Conservation (phyloP, 768 basidiomycete species). For the Glaciozyma martinii region DNA sequence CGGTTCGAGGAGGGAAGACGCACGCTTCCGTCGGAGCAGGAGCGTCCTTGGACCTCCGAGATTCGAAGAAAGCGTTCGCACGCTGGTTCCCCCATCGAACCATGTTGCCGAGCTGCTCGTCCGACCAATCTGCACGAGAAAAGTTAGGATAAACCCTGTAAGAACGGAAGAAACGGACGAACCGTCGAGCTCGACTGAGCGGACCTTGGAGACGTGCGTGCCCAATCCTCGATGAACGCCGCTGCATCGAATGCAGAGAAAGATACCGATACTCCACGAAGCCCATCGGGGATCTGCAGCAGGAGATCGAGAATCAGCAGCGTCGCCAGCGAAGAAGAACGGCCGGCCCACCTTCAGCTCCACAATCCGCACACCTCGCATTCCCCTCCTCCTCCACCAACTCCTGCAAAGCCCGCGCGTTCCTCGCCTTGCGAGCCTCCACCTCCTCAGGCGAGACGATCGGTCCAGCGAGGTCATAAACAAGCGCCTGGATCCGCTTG, state of each 20-base stretch:
- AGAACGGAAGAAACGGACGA: neutral
- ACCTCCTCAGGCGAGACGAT: neutral
- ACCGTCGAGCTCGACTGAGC: slow-evolving; percentile 26
- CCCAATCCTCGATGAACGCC: slow-evolving; percentile 28
- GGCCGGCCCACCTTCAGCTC: neutral
- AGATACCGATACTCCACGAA: slow-evolving; percentile 28
- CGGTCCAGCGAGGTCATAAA: neutral
- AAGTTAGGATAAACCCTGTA: neutral
- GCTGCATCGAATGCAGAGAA: slow-evolving; percentile 17
- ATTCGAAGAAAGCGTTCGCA: slow-evolving; percentile 19
- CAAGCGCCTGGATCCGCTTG: neutral
- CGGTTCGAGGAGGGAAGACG: neutral
- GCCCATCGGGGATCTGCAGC: slow-evolving; percentile 20
- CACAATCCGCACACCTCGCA: slow-evolving; percentile 21
- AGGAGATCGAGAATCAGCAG: neutral
- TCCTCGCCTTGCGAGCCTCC: neutral
- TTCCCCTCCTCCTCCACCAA: slow-evolving; percentile 16
- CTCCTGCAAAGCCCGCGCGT: neutral
- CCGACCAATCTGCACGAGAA: slow-evolving; percentile 27
- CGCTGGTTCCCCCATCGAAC: slow-evolving; percentile 19
- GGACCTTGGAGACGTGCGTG: slow-evolving; percentile 26
- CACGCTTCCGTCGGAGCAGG: slow-evolving; percentile 6
- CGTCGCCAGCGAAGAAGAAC: neutral
- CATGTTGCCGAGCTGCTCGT: slow-evolving; percentile 31
- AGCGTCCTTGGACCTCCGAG: neutral